phyloP scores from a whole-genome alignment of 345 rosid species.

The Aethionema arabicum region DNA sequence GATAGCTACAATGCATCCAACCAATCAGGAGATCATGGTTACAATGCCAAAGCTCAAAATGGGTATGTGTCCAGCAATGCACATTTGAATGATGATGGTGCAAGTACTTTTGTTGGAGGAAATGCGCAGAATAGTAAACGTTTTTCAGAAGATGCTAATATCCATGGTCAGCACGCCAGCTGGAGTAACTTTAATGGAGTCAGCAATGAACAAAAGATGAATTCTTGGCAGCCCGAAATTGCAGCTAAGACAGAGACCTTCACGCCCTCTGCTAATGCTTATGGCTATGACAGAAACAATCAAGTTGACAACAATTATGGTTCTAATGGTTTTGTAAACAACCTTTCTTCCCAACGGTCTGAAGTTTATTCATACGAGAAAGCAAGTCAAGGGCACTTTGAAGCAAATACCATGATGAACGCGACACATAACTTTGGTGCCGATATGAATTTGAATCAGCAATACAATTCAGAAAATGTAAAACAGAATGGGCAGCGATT shows the following conservation, averaged over 20 bases:
- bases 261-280: background rate
- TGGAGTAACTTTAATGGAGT: constrained; percentile 45
- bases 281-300: constrained; percentile 44
- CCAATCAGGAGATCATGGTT: constrained; percentile 41
- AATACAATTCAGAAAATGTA: constrained; percentile 39
- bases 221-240: constrained; percentile 47
- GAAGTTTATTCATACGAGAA: constrained; percentile 40
- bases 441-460: constrained; percentile 42
- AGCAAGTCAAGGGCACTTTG: constrained; percentile 38
- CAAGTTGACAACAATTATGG: constrained; percentile 42
- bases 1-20: constrained; percentile 54
- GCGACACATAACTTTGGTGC: constrained; percentile 47
- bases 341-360: constrained; percentile 41
- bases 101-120: constrained; percentile 33
- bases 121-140: background rate
- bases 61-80: constrained; percentile 39
- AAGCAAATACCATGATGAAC: constrained; percentile 45
- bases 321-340: constrained; percentile 39
- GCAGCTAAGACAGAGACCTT: constrained; percentile 30
- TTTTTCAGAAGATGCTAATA: constrained; percentile 17
- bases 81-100: constrained; percentile 31
- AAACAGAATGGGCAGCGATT: constrained; percentile 47
- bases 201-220: constrained; percentile 37
- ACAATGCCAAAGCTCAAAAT: constrained; percentile 49
- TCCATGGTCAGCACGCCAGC: constrained; percentile 39